Percentiles rank a stretch among this genome's conserved stretches.
phyloP scores from a whole-genome alignment of 1,139 yeast genomes.

The Diutina rugosa region DNA sequence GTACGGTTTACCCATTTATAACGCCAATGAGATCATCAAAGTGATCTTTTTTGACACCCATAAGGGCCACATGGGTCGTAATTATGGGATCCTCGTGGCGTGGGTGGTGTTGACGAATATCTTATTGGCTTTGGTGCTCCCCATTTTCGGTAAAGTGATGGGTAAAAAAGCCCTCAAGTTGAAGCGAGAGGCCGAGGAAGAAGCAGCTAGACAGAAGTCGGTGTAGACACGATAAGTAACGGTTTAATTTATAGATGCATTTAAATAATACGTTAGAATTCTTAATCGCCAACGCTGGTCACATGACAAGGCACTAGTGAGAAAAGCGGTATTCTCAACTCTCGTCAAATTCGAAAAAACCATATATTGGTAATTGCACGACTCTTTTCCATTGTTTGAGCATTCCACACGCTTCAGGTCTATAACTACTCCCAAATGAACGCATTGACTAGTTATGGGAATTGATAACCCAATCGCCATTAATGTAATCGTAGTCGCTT shows the following conservation, averaged over 20 bases:
- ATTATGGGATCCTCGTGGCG: conserved; percentile 41
- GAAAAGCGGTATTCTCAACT: too few relatives aligned
- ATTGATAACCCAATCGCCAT: too few relatives aligned
- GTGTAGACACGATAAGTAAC: background rate
- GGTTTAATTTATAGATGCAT: background rate
- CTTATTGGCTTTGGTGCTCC: conserved; percentile 26
- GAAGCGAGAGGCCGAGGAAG: background rate
- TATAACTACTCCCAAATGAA: too few relatives aligned
- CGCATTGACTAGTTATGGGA: too few relatives aligned
- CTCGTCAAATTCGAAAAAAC: too few relatives aligned
- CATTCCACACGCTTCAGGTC: too few relatives aligned
- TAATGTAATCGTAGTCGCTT: too few relatives aligned
- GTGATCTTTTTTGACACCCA: conserved; percentile 45
- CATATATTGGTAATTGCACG: too few relatives aligned
- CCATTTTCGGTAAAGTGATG: background rate
- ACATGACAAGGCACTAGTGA: too few relatives aligned
- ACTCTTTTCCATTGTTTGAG: too few relatives aligned
- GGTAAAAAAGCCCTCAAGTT: background rate
- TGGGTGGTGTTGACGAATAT: conserved; percentile 44
- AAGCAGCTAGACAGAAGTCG: background rate
- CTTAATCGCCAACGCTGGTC: too few relatives aligned
- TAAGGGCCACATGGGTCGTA: conserved; percentile 43
- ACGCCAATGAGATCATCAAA: conserved; percentile 40
- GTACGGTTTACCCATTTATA: conserved; percentile 52
- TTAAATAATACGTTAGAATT: too few relatives aligned